Evolutionary conservation across 371 early-diverging fungal species (phyloP), one percentile per base, ranked within the genome.

Genomic region (Catenaria anguillulae): DNA sequence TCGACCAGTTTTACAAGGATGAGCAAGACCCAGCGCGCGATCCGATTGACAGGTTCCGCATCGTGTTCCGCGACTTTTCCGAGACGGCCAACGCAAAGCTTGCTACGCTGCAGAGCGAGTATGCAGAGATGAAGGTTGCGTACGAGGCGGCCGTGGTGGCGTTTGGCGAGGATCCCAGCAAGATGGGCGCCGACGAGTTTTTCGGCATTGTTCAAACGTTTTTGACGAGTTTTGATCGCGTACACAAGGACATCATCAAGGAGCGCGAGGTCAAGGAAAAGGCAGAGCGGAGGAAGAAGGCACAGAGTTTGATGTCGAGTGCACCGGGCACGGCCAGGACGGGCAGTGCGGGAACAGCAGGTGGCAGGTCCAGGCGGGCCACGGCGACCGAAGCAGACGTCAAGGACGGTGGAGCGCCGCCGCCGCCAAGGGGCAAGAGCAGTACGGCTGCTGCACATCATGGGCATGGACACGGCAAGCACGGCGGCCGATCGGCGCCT

Each of bases 141-240:
- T 58, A 58, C 58, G 31, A 58, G 42, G 8, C 23, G 31, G 33
- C 21, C 17, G 58, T 58, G 36, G 24, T 15, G 24, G 24, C 8
- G 42, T 58, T 33, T 23, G 58, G 58, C 43, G 58, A 58, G 42
- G 58, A 58, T 31, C 58, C 58, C 26, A 19, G 13, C 29, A 35
- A 33, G 29, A 58, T 36, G 36, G 36, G 36, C 26, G 26, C 36
- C 40, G 58, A 58, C 8, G 58, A 58, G 58, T 58, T 58, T 21
- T 58, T 58, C 36, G 58, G 58, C 33, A 35, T 58, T 3, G 6
- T 58, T 36, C n/a, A 58, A 36, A 33, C 33, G 3, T 58, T 58
- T 36, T 23, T 58, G 34, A 58, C 58, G 35, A 10, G 35, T 8
- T 58, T 58, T 36, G 34, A 58, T 17, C n/a, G 36, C 24, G 40